phyloP scores from a whole-genome alignment of 2,329 filamentous ascomycete species.

The Fusarium lyarnte region DNA sequence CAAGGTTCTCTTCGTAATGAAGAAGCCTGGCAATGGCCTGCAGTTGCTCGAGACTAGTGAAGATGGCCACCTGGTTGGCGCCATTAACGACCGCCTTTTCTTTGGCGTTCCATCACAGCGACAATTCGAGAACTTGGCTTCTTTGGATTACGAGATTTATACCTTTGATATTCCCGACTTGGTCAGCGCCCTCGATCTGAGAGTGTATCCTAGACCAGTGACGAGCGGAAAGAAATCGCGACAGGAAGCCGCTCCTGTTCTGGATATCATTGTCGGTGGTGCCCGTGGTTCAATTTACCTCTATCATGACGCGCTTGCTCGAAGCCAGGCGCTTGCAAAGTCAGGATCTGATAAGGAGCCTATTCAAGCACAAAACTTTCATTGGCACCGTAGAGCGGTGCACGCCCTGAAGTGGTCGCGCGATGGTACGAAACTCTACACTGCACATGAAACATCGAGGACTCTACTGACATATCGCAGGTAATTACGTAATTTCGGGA shows the following conservation, averaged over 20 bases:
- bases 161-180: constrained; percentile 69
- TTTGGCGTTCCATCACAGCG: constrained; percentile 44
- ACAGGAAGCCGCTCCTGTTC: constrained; percentile 47
- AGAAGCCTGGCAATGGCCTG: constrained; percentile 49
- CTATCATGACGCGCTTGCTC: constrained; percentile 78
- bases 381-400: constrained; percentile 91
- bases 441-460: not conserved
- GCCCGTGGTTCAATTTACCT: constrained; percentile 79
- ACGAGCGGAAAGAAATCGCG: constrained; percentile 40
- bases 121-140: constrained; percentile 36
- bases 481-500: constrained; percentile 93
- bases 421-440: constrained; percentile 70
- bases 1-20: constrained; percentile 51
- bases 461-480: constrained; percentile 57
- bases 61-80: constrained; percentile 64
- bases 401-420: constrained; percentile 89
- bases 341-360: constrained; percentile 57
- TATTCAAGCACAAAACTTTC: constrained; percentile 72
- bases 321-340: constrained; percentile 59
- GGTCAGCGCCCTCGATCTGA: constrained; percentile 74
- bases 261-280: constrained; percentile 84
- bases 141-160: constrained; percentile 63
- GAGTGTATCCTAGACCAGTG: constrained; percentile 47
- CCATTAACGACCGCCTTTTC: constrained; percentile 51
- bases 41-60: constrained; percentile 59